These are phyloP conservation scores for Dissoconium aciculare DNA, from an alignment of 2,329 filamentous ascomycete genomes.

Conservation along the genomic window DNA sequence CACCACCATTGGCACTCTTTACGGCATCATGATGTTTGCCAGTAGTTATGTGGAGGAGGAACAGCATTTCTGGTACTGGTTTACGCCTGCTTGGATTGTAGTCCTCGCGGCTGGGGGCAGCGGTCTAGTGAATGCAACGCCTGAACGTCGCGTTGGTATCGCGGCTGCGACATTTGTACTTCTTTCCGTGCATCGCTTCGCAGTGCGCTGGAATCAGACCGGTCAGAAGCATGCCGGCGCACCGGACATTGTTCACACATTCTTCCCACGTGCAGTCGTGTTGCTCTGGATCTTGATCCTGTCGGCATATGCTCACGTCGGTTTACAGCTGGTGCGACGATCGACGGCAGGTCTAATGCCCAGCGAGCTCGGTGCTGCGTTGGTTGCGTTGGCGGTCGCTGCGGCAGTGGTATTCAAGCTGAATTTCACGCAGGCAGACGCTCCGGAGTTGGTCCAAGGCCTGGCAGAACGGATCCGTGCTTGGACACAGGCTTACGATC, in stretches of 20 bases:
- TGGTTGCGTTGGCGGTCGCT: constrained; percentile 31
- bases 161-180: constrained; percentile 22
- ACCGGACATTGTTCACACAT: constrained; percentile 64
- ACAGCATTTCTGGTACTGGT: constrained; percentile 98
- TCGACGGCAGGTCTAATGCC: constrained; percentile 18
- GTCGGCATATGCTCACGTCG: constrained; percentile 50
- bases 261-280: constrained; percentile 44
- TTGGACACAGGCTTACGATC: constrained; percentile 16
- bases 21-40: constrained; percentile 88
- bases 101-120: constrained; percentile 20
- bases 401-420: constrained; percentile 73
- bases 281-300: constrained; percentile 63
- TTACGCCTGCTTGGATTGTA: constrained; percentile 50
- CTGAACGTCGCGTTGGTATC: constrained; percentile 1
- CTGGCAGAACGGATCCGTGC: constrained; percentile 27
- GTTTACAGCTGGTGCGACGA: constrained; percentile 28
- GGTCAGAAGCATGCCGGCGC: constrained; percentile 92
- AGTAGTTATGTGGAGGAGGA: constrained; percentile 97
- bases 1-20: constrained; percentile 30
- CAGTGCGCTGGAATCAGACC: constrained; percentile 85
- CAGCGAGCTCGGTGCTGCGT: constrained; percentile 16
- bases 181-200: constrained; percentile 48
- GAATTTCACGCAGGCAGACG: constrained; percentile 73
- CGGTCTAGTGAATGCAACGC: not conserved
- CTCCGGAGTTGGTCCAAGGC: constrained; percentile 51